Base-by-base conservation (phyloP, 164 flowering plant species). In the Akebia trifoliata region DNA sequence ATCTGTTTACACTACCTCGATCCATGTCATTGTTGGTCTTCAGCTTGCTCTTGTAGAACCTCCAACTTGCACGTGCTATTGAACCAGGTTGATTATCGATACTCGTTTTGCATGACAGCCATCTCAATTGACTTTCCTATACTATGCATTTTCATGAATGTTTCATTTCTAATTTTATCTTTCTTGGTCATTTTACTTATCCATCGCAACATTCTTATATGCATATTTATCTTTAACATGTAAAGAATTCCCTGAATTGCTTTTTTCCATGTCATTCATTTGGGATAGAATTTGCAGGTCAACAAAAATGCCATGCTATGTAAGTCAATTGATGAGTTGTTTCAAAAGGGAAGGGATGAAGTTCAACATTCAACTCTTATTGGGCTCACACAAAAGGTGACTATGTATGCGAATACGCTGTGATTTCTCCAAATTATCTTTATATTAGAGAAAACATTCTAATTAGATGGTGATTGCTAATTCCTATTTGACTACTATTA, bases 221-320 rank as follows among this genome's bases (percentile, higher is more conserved):
- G n/a, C n/a, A n/a, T n/a, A n/a, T n/a, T n/a, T n/a, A n/a, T n/a
- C n/a, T n/a, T n/a, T n/a, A n/a, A n/a, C n/a, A n/a, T n/a, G n/a
- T n/a, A n/a, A n/a, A n/a, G n/a, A n/a, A 12, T 15, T 5, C 40
- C 3, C 5, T 39, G 15, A 15, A 22, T 31, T 32, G n/a, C 8
- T 4, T 17, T 57, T 40, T 22, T 18, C 4, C 44, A 32, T 49
- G 3, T 46, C 40, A 29, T 30, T 56, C 11, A 46, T 55, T 46
- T 17, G 42, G 31, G 31, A 20, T n/a, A 10, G 38, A 4, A 40
- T 61, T 44, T 65, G 66, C 81, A 92, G 98, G 91, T 89, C 12
- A 84, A 76, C 45, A 87, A 78, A 65, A 93, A 93, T 79, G 86
- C 84, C 18, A 42, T 70, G 58, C 69, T 93, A 1, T 83, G 88